Evolutionary conservation across 1,284 basidiomycete species (phyloP).

Genomic region (Anthracocystis setariae): DNA sequence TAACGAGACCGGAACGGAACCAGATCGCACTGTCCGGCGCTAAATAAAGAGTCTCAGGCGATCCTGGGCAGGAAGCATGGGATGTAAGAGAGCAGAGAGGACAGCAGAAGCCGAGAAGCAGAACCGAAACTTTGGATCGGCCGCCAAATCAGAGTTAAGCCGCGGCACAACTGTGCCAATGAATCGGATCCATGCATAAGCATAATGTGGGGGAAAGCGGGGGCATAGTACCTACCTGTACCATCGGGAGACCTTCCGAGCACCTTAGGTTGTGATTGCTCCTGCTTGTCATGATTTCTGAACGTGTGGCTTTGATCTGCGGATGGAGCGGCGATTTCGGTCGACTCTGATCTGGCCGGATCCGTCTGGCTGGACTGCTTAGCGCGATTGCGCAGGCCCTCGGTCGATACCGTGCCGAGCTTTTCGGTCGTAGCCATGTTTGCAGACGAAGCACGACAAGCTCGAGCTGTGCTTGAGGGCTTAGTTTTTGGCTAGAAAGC

Average conservation of each 20-base stretch:
- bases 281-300: constrained; percentile 7
- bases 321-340: constrained; percentile 8
- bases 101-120: not conserved
- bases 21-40: not conserved
- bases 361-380: constrained; percentile 10
- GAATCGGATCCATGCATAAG: constrained; percentile 9
- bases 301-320: not conserved
- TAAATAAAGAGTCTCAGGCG: not conserved
- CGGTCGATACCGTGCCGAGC: constrained; percentile 11
- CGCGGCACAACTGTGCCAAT: constrained; percentile 27
- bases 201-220: constrained; percentile 21
- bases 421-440: constrained; percentile 23
- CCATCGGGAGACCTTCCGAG: constrained; percentile 49
- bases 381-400: constrained; percentile 42
- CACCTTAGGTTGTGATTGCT: constrained; percentile 22
- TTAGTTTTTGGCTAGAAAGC: not conserved
- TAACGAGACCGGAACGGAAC: constrained; percentile 6
- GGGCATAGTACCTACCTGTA: constrained; percentile 28
- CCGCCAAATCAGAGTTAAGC: constrained; percentile 20
- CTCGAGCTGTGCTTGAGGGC: constrained; percentile 1
- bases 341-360: constrained; percentile 26
- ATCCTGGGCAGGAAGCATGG: not conserved
- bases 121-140: constrained; percentile 5
- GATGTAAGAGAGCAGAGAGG: not conserved
- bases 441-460: not conserved